Base-by-base conservation (phyloP, 1,284 basidiomycete species). In the Porodaedalea pini region DNA sequence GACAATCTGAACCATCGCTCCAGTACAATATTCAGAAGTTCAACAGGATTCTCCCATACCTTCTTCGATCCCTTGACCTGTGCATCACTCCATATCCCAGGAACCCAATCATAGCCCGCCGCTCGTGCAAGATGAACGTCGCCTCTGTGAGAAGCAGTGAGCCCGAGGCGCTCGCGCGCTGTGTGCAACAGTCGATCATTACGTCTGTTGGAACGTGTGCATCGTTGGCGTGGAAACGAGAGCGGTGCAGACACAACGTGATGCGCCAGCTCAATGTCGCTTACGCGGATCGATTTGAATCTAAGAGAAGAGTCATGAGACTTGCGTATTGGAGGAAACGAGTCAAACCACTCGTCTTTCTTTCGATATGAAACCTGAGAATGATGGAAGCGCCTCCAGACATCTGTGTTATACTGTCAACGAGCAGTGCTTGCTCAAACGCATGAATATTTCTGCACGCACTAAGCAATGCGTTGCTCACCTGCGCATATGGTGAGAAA, bases 181-280 rank as follows among this genome's bases (percentile, higher is more conserved):
- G 70, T 1, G 52, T 25, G 57, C 71, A 72, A 61, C 71, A 71
- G 8, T 59, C 57, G 1, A 56, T 34, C 43, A 43, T 43, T 5
- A 56, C 21, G 43, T 68, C 66, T 5, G 40, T 59, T 39, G 59
- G 66, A 3, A 64, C 64, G 48, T 66, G 66, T 3, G 61, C 51
- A 15, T 44, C 44, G 3, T 54, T 45, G 8, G 70, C 70, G 10
- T 71, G 62, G 62, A 66, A 67, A 2, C 72, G 68, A 73, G 44
- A 73, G 56, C 7, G 71, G 71, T 4, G 72, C 71, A 44, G 73
- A 56, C 10, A 63, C 66, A 23, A 73, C 52, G 7, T 71, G 66
- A 56, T 71, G 66, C 36, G 58, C 25, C 17, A 59, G 58, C 13
- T 63, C 50, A 15, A 69, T 39, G 6, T 56, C 37, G 6, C 72